These are phyloP conservation scores for Caloboletus firmus DNA, from an alignment of 1,284 basidiomycete species.

Conservation along the genomic window DNA sequence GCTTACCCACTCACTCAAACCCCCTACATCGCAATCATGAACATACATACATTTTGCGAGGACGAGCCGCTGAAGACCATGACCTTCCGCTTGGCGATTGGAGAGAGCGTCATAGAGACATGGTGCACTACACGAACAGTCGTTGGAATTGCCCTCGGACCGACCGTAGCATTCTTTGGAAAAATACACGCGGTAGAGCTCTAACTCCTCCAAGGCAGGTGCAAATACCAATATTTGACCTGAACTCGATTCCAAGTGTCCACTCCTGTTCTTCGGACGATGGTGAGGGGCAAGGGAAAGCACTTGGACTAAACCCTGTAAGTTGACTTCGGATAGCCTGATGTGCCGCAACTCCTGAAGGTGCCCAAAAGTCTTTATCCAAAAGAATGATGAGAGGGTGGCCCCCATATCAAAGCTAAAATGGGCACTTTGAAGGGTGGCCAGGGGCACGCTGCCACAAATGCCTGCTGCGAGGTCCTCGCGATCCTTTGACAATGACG, in stretches of 20 bases:
- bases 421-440: slow-evolving; percentile 11
- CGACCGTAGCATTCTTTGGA: slow-evolving; percentile 20
- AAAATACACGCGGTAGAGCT: slow-evolving; percentile 30
- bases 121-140: slow-evolving; percentile 6
- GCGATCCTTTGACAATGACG: slow-evolving; percentile 10
- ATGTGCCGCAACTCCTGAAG: slow-evolving; percentile 16
- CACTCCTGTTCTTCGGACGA: neutral
- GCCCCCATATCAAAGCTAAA: slow-evolving; percentile 13
- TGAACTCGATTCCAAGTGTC: neutral
- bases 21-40: neutral
- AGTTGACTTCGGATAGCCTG: slow-evolving; percentile 4
- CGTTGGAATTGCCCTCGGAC: neutral
- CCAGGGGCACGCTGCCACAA: slow-evolving; percentile 19
- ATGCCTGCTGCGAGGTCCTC: slow-evolving; percentile 14
- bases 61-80: slow-evolving; percentile 16
- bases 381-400: slow-evolving; percentile 16
- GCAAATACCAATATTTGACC: slow-evolving; percentile 27
- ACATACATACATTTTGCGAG: slow-evolving; percentile 20
- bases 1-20: slow-evolving; percentile 9
- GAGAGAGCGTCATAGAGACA: slow-evolving; percentile 23
- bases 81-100: slow-evolving; percentile 14
- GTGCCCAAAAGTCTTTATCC: slow-evolving; percentile 17
- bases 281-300: slow-evolving; percentile 6
- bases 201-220: slow-evolving; percentile 34
- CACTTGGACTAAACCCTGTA: slow-evolving; percentile 10